Conservation (phyloP, 148 eudicot genomes). For the Rhododendron mucronatum region DNA sequence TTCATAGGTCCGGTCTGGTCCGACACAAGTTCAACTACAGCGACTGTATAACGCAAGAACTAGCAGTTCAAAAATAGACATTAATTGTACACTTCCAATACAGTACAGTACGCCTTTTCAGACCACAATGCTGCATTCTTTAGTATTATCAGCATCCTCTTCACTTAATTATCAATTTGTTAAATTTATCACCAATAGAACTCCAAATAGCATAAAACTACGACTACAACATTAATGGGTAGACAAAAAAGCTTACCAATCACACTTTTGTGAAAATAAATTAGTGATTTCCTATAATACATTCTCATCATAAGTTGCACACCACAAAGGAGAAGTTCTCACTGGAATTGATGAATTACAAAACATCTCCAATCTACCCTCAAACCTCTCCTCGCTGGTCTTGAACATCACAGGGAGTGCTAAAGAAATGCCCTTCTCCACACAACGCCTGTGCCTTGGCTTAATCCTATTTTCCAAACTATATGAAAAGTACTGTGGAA, state of each 20-base stretch:
- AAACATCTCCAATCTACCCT: slow-evolving; percentile 52
- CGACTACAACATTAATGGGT: background rate
- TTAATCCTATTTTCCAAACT: slow-evolving; percentile 86
- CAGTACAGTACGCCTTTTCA: background rate
- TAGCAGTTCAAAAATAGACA: background rate
- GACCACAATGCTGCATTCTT: background rate
- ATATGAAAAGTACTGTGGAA: slow-evolving; percentile 91
- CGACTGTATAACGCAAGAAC: background rate
- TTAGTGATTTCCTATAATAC: slow-evolving; percentile 9
- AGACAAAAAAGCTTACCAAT: background rate
- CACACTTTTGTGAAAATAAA: background rate
- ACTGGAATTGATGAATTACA: slow-evolving; percentile 63
- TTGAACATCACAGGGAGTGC: slow-evolving; percentile 71
- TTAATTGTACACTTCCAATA: background rate
- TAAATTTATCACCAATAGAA: background rate
- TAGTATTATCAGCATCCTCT: background rate
- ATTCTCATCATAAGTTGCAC: slow-evolving; percentile 26
- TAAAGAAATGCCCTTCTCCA: slow-evolving; percentile 66
- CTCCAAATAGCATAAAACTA: background rate
- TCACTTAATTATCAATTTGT: background rate
- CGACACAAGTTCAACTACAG: background rate
- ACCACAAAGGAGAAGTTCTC: slow-evolving; percentile 72
- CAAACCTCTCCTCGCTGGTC: slow-evolving; percentile 46
- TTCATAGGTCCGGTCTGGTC: background rate
- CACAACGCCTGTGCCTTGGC: slow-evolving; percentile 62